Conservation (phyloP, 2,329 filamentous ascomycete species). For the Xylaria arbuscula region DNA sequence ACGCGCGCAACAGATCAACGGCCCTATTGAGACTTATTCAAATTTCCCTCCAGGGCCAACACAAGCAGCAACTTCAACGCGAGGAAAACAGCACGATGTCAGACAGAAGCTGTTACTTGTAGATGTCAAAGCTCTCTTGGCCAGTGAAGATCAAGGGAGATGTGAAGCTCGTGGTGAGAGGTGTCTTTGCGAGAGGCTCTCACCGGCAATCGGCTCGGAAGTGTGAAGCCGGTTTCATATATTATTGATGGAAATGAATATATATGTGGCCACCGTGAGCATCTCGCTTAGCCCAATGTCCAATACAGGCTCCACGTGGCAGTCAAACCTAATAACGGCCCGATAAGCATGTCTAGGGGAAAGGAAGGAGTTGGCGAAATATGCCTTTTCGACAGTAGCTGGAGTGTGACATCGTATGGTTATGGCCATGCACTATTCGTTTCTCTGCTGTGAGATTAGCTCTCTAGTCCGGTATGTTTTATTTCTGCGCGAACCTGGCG, state of each 20-base stretch:
- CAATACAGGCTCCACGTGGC: background rate
- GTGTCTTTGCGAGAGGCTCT: background rate
- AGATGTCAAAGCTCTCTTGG: background rate
- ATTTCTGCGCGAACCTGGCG: no score
- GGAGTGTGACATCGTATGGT: no score
- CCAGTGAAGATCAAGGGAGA: background rate
- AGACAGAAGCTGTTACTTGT: background rate
- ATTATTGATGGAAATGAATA: background rate
- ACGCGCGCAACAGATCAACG: no score
- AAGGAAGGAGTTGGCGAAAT: background rate
- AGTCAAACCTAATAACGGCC: background rate
- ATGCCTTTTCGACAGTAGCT: no score
- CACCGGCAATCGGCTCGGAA: background rate
- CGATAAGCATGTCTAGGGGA: background rate
- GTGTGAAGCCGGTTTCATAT: background rate
- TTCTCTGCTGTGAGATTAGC: no score
- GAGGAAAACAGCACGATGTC: background rate
- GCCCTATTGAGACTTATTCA: no score
- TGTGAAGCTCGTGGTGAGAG: background rate
- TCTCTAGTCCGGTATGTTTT: no score
- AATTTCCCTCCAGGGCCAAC: background rate
- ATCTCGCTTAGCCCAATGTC: background rate
- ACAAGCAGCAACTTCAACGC: background rate
- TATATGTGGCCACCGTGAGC: background rate
- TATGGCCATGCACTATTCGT: no score